Percentiles rank a stretch among this genome's conserved stretches.
These are phyloP conservation scores for Poronia punctata DNA, from an alignment of 495 filamentous ascomycete genomes.

Conservation along the genomic window DNA sequence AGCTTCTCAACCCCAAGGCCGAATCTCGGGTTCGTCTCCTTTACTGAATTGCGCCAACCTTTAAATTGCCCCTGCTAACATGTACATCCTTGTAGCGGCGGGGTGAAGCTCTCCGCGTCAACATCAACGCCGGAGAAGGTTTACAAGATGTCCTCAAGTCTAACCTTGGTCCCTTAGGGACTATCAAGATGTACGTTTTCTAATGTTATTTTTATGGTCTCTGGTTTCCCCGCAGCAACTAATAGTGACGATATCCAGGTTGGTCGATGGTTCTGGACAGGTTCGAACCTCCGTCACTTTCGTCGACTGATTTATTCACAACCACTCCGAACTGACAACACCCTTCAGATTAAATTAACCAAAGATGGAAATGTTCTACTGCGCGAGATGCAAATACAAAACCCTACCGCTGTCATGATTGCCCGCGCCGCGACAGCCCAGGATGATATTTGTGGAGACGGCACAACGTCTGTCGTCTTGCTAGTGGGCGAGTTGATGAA, in stretches of 20 bases:
- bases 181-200: slow-evolving; percentile 80
- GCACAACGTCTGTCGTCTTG: slow-evolving; percentile 93
- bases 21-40: slow-evolving; percentile 72
- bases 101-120: slow-evolving; percentile 91
- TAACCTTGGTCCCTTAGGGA: slow-evolving; percentile 88
- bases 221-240: no score
- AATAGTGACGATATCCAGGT: slow-evolving; percentile 48
- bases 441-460: slow-evolving; percentile 97
- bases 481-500: slow-evolving; percentile 95
- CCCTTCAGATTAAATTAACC: slow-evolving; percentile 85
- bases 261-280: slow-evolving; percentile 90
- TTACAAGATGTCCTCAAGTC: slow-evolving; percentile 94
- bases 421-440: slow-evolving; percentile 94
- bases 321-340: slow-evolving; percentile 11
- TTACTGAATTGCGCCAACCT: slow-evolving; percentile 30
- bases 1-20: slow-evolving; percentile 96
- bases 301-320: slow-evolving; percentile 8
- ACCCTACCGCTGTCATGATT: slow-evolving; percentile 95
- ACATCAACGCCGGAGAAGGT: slow-evolving; percentile 93
- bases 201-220: background rate
- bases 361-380: slow-evolving; percentile 97
- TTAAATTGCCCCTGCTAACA: slow-evolving; percentile 10
- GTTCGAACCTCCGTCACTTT: slow-evolving; percentile 44
- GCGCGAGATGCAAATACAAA: slow-evolving; percentile 94
- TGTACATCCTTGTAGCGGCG: slow-evolving; percentile 57